Evolutionary conservation across 495 filamentous ascomycete genomes (phyloP), one percentile per base, ranked within the genome.

Genomic region (Rhizodiscina lignyota): DNA sequence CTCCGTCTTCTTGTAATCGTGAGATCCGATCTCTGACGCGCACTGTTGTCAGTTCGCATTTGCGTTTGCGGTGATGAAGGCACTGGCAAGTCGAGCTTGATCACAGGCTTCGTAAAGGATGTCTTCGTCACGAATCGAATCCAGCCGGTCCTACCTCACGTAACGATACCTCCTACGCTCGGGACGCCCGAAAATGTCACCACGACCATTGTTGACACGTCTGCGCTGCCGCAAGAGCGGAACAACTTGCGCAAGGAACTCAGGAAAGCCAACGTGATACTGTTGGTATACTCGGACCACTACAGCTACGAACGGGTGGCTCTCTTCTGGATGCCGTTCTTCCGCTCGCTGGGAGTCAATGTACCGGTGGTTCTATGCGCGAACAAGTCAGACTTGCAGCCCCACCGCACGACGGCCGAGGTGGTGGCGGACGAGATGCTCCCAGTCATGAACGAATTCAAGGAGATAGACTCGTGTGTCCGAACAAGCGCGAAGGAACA

Each of bases 261-360:
- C 32, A 77, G 91, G 29, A 92, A 94, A 51, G 85, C 78, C 44
- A 96, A 94, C 51, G 87, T 94, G 33, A 96, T 97, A 36, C 63
- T 94, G n/a, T 70, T 97, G 11, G 86, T 96, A 21, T 97, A 96
- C 52, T 83, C 85, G 34, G 91, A 96, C 51, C 85, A 94, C 51
- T 97, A 96, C 55, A 94, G 86, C 65, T 96, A 96, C 68, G 91
- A 96, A 45, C 72, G 89, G 18, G 86, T 97, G 13, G 89, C 89
- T 12, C 60, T 97, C 13, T 97, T 94, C 54, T 97, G 89, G 89
- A 77, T 93, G 61, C 89, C 89, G 18, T 83, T 93, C 57, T 96
- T 97, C 56, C 79, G 89, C 30, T 92, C 84, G 5, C 69, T 97
- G 30, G 91, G 91, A 5, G 89, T 97, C 43, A 97, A 97, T 53